These are phyloP conservation scores for Phaeosphaeriaceae sp. DNA, from an alignment of 2,329 filamentous ascomycete genomes.

Conservation along the genomic window DNA sequence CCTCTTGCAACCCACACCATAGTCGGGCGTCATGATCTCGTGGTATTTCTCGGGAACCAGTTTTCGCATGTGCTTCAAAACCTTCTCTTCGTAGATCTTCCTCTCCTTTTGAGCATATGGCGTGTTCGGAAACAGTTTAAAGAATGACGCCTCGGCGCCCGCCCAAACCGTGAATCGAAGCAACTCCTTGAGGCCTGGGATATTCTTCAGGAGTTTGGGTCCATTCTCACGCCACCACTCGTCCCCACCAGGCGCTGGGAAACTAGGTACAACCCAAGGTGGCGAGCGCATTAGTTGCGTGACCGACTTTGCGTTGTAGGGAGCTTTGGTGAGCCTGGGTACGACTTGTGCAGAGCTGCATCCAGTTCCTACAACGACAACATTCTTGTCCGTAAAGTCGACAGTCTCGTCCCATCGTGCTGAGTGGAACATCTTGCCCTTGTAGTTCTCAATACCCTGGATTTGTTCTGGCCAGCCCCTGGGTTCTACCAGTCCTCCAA, in stretches of 20 bases:
- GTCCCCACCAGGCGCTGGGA: slow-evolving; percentile 46
- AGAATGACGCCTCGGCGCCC: slow-evolving; percentile 53
- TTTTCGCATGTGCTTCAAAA: slow-evolving; percentile 56
- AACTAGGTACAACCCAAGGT: slow-evolving; percentile 61
- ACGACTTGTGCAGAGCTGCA: slow-evolving; percentile 66
- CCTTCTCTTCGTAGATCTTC: slow-evolving; percentile 51
- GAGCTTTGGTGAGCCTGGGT: slow-evolving; percentile 56
- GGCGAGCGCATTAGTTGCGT: slow-evolving; percentile 66
- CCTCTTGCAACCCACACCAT: slow-evolving; percentile 69
- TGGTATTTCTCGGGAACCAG: slow-evolving; percentile 66
- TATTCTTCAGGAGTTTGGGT: slow-evolving; percentile 52
- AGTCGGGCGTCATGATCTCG: slow-evolving; percentile 67
- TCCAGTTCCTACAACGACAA: slow-evolving; percentile 65
- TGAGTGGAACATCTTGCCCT: slow-evolving; percentile 64
- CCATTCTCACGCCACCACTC: slow-evolving; percentile 57
- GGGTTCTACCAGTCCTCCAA: slow-evolving; percentile 64
- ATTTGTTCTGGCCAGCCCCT: slow-evolving; percentile 58
- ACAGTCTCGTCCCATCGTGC: slow-evolving; percentile 63
- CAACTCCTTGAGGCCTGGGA: slow-evolving; percentile 60
- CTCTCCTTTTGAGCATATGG: slow-evolving; percentile 48
- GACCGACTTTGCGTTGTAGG: slow-evolving; percentile 61
- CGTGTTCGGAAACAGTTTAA: slow-evolving; percentile 55
- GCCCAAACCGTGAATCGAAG: slow-evolving; percentile 56
- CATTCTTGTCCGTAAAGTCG: slow-evolving; percentile 62
- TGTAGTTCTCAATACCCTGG: slow-evolving; percentile 60